Evolutionary conservation across 768 basidiomycete species (phyloP).

Genomic region (Cystobasidiopsis lactophilus): DNA sequence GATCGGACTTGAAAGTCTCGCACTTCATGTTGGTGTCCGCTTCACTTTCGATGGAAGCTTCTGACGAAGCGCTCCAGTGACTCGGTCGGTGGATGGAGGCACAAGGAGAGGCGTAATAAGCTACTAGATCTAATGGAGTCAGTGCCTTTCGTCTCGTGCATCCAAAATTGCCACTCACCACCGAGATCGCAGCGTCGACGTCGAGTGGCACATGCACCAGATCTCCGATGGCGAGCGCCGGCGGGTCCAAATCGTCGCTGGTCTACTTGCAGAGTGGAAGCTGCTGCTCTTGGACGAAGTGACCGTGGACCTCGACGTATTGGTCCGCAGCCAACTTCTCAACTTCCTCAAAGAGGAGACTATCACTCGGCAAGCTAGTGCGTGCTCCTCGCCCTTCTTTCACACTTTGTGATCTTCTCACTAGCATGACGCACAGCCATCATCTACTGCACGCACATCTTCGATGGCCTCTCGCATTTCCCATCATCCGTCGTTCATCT

Average conservation of each 20-base stretch:
- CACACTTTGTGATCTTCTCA: neutral
- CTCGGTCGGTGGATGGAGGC: conserved; percentile 83
- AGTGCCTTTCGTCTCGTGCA: neutral
- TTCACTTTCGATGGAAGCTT: neutral
- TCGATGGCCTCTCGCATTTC: conserved; percentile 73
- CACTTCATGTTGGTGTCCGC: conserved; percentile 42
- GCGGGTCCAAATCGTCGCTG: conserved; percentile 80
- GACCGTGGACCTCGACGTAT: conserved; percentile 88
- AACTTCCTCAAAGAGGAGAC: conserved; percentile 67
- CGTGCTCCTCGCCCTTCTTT: conserved; percentile 35
- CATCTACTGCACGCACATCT: conserved; percentile 82
- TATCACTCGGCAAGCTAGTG: conserved; percentile 55
- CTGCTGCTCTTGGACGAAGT: conserved; percentile 86
- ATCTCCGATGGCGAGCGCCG: conserved; percentile 94
- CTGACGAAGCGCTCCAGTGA: conserved; percentile 28
- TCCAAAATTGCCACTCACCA: neutral
- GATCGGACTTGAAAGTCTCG: conserved; percentile 77
- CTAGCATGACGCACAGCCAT: conserved; percentile 35
- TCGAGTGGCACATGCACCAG: conserved; percentile 83
- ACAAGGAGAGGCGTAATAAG: conserved; percentile 65
- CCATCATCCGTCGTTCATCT: conserved; percentile 87
- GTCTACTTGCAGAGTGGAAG: conserved; percentile 86
- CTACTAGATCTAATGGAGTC: conserved; percentile 70
- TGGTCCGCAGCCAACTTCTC: conserved; percentile 79
- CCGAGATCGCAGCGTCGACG: conserved; percentile 35